Evolutionary conservation across 192 early-diverging fungal genomes (phyloP), one percentile per base, ranked within the genome.

Genomic region (Linnemannia elongata): DNA sequence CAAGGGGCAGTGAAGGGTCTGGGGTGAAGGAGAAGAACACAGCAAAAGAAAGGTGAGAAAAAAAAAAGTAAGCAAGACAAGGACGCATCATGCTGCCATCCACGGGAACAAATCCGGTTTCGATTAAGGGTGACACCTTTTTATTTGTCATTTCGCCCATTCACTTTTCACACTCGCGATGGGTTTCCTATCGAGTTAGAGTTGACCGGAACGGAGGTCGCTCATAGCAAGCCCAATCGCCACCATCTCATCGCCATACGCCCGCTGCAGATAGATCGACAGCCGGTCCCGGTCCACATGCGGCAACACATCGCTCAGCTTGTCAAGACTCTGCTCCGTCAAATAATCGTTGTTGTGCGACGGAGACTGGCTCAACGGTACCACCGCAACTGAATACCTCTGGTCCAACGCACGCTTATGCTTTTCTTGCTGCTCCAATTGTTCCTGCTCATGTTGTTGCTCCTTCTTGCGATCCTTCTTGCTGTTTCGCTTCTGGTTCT

Each of bases 231-330:
- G 63, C 2, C 83, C 82, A 72, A 92, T 87, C 38, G 91, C 89
- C 15, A 83, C 77, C 87, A 89, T 89, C 75, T 92, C 90, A 68
- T 92, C 86, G 3, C 89, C 89, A 70, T 79, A 81, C 3, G 89
- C 88, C 33, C 89, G 78, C 72, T 89, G 82, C 42, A 92, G 36
- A 73, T 92, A 92, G 30, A 80, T 79, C 27, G 82, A 74, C 5
- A 92, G 74, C 27, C 76, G 76, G 12, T 86, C 73, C 17, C 90
- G 81, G 18, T 90, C 82, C 35, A 92, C 85, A 83, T 92, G 91
- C n/a, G 91, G 88, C 22, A 92, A 55, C 20, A 92, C 88, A 47
- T 88, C 82, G 41, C 91, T 88, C 60, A 92, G 47, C 44, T 90
- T 89, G 74, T 92, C 88, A 69, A 92, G 52, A 57, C 88, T 85